Evolutionary conservation across 2,329 filamentous ascomycete genomes (phyloP), one percentile per base, ranked within the genome.

Genomic region (Domatiomyces catenatus): DNA sequence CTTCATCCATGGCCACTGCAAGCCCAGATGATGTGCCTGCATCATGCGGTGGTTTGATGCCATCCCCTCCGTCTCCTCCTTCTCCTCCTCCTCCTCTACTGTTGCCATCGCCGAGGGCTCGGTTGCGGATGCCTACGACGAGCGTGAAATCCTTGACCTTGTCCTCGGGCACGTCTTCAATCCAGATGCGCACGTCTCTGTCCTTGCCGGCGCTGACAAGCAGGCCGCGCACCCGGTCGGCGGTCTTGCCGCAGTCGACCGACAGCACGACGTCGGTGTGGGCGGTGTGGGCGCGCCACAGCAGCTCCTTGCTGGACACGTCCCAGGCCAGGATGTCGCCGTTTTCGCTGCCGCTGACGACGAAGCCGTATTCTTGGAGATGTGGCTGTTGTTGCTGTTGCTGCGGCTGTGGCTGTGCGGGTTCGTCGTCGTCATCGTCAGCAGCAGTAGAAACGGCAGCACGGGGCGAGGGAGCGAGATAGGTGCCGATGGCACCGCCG

Each of bases 241-340:
- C 39, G 68, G 69, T 48, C 71, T 70, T 8, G 68, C 69, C 22
- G 71, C 70, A 61, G 56, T 81, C 74, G 8, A 82, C 78, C 0
- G 73, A 71, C 36, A 82, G 64, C 5, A 84, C 75, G 71, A 43
- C 77, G 79, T 1, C 75, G 71, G 54, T 80, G 77, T 59, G 58
- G 4, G 1, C 73, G 72, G 22, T 74, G 8, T 47, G 8, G 67
- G 8, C 80, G 18, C 71, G 69, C 71, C 95, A 89, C 18, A 95
- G 70, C 2, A 94, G 70, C 50, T 84, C 80, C 67, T 96, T 98
- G 62, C 74, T 86, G 54, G 78, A 81, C 12, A 95, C 86, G 60
- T 96, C 88, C 92, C 92, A 98, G 49, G 94, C 75, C 15, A 94
- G 72, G 8, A 94, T 76, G 46, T 80, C 77, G 15, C 89, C 87